These are phyloP conservation scores for Rhododendron kiyosumense DNA, from an alignment of 148 eudicot genomes.

Conservation along the genomic window DNA sequence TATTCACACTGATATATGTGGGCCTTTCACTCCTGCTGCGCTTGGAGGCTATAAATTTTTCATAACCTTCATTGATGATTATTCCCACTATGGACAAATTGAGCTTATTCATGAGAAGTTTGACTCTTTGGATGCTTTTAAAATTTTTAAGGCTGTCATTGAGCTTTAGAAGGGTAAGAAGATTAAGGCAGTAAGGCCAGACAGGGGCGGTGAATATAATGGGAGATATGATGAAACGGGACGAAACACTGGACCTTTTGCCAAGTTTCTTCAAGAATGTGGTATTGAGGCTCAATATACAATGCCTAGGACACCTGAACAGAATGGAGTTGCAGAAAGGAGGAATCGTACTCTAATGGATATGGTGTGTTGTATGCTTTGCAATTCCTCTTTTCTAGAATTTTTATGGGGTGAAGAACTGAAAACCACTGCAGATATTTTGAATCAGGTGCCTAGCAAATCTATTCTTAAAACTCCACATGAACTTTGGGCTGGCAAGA, in stretches of 20 bases:
- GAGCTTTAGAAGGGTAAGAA: background rate
- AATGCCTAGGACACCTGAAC: background rate
- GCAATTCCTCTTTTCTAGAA: too few relatives aligned
- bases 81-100: background rate
- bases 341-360: background rate
- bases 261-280: background rate
- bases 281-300: background rate
- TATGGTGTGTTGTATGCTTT: too few relatives aligned
- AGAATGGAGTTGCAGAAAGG: background rate
- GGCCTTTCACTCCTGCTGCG: background rate
- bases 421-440: background rate
- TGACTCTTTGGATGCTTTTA: background rate
- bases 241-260: background rate
- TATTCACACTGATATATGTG: background rate
- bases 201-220: background rate
- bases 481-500: too few relatives aligned
- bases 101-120: background rate
- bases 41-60: background rate
- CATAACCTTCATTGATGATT: background rate
- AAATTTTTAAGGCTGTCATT: background rate
- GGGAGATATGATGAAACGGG: background rate
- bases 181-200: background rate
- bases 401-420: too few relatives aligned
- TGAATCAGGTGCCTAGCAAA: too few relatives aligned
- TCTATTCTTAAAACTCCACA: too few relatives aligned